Evolutionary conservation across 2,329 filamentous ascomycete genomes (phyloP), one percentile per base, ranked within the genome.

Genomic region (Conoideocrella luteorostrata): DNA sequence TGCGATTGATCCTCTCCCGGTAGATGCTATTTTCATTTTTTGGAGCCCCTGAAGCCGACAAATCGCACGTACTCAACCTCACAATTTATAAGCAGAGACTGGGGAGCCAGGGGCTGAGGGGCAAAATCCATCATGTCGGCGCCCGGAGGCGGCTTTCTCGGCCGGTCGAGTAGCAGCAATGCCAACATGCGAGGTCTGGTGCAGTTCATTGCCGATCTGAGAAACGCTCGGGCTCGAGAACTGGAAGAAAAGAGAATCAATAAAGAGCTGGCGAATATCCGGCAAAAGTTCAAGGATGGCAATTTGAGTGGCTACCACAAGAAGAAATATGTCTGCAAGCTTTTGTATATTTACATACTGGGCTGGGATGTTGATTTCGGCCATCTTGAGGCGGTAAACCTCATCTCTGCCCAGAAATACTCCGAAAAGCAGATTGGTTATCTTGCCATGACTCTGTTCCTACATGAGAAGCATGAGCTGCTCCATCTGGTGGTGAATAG

Each of bases 251-350:
- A 98, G 77, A 80, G 93, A 62, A 97, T 98, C 72, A 98, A 98
- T 68, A 98, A 98, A 73, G 93, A 98, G 71, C 71, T 98, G 65
- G 93, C 93, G 62, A 98, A 98, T 62, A 98, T 98, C 64, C 82
- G 83, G 60, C 88, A 96, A 70, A 97, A 97, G 69, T 98, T 97
- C 74, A 95, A 95, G 77, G 87, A 93, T 64, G 90, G 89, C 52
- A 93, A 78, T 61, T 72, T 98, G 46, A 95, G 85, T 62, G 94
- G 93, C 53, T 98, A 98, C 63, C 89, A 96, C 74, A 96, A 94
- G 75, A 98, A 98, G 78, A 98, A 98, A 86, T 98, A 98, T 64
- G 93, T 98, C 54, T 98, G 93, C 87, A 98, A 98, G 82, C 80
- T 98, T 54, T 75, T 98, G 49, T 98, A 98, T 66, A 97, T 98